phyloP scores from a whole-genome alignment of 768 basidiomycete species.

The Trametes elegans region DNA sequence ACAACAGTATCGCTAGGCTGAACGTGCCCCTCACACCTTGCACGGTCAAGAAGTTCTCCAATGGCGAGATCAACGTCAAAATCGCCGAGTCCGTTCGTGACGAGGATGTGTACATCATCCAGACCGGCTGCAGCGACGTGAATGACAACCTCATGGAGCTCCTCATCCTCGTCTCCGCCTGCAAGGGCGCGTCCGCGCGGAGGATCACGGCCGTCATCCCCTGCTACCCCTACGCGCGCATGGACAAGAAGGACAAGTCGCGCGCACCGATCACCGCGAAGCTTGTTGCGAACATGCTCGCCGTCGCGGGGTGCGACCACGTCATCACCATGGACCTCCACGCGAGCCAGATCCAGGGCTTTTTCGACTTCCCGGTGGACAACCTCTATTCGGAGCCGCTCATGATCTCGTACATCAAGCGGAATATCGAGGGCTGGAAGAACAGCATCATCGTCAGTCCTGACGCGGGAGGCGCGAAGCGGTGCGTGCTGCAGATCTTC shows the following conservation, averaged over 20 bases:
- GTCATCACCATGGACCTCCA: constrained; percentile 99
- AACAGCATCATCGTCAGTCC: constrained; percentile 93
- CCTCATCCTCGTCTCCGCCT: constrained; percentile 96
- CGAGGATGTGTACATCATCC: constrained; percentile 98
- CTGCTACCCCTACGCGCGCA: constrained; percentile 94
- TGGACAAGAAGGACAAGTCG: constrained; percentile 98
- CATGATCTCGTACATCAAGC: constrained; percentile 92
- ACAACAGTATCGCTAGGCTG: constrained; percentile 60
- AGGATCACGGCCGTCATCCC: constrained; percentile 98
- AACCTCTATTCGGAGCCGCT: constrained; percentile 96
- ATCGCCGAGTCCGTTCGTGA: constrained; percentile 95
- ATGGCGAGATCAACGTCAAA: constrained; percentile 94
- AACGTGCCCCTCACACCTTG: constrained; percentile 83
- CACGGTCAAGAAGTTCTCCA: constrained; percentile 88
- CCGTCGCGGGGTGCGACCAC: constrained; percentile 95
- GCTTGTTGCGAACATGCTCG: constrained; percentile 97
- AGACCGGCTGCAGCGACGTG: constrained; percentile 84
- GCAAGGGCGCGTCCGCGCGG: constrained; percentile 93
- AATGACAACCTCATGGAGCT: constrained; percentile 99
- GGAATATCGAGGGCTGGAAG: constrained; percentile 80
- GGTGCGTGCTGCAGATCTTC: constrained; percentile 50
- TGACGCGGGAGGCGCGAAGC: constrained; percentile 97
- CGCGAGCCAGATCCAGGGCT: constrained; percentile 97
- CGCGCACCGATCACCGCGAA: constrained; percentile 98
- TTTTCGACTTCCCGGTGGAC: constrained; percentile 98